phyloP scores from a whole-genome alignment of 208 protist genomes.

The Phytomonas francai region DNA sequence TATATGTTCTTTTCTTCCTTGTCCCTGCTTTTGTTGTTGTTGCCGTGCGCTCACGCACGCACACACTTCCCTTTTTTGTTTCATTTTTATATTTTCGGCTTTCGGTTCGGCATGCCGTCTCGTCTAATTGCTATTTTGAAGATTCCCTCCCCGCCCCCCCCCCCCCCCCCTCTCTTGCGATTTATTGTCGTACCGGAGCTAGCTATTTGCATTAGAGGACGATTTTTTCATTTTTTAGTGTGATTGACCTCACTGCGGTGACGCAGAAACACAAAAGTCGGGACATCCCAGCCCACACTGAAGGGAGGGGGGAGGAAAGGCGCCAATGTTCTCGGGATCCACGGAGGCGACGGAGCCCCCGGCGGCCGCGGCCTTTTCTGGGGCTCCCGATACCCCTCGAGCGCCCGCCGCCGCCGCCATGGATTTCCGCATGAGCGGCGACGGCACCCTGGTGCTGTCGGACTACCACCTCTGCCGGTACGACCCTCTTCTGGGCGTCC shows the following conservation, averaged over 20 bases:
- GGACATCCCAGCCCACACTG: too few relatives aligned
- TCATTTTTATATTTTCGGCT: not conserved
- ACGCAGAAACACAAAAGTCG: too few relatives aligned
- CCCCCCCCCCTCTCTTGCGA: not conserved
- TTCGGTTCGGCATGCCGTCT: not conserved
- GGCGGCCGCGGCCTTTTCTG: too few relatives aligned
- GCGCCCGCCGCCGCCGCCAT: slow-evolving; percentile 10
- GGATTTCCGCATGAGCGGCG: slow-evolving; percentile 32
- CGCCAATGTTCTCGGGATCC: too few relatives aligned
- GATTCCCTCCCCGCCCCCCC: not conserved
- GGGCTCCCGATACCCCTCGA: not conserved
- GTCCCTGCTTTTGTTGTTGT: not conserved
- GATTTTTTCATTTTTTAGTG: not conserved
- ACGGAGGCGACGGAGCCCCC: too few relatives aligned
- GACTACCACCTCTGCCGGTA: slow-evolving; percentile 78
- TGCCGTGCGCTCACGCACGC: not conserved
- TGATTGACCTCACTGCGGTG: not conserved
- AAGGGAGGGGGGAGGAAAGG: too few relatives aligned
- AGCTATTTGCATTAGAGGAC: not conserved
- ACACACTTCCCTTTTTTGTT: slow-evolving; percentile 5
- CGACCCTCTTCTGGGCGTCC: slow-evolving; percentile 60
- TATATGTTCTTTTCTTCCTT: not conserved
- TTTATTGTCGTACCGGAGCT: not conserved
- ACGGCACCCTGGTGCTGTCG: slow-evolving; percentile 59
- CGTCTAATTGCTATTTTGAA: not conserved